Conservation (phyloP, 768 basidiomycete species). For the Tulasnella sp. region DNA sequence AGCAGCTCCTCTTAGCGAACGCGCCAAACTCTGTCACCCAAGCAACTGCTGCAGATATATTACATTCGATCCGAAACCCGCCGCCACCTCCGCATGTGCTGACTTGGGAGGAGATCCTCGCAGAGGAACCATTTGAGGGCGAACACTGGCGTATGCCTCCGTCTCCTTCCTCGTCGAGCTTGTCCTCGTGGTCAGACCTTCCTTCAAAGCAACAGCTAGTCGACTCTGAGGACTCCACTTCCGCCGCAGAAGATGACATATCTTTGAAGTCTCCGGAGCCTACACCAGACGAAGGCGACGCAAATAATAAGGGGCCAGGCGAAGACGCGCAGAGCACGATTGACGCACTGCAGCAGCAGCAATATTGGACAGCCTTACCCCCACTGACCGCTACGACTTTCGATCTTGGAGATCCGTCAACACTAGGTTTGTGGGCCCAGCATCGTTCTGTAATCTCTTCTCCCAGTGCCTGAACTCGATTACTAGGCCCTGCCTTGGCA, state of each 20-base stretch:
- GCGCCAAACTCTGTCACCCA: constrained; percentile 46
- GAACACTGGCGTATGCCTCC: constrained; percentile 79
- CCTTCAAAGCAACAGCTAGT: neutral
- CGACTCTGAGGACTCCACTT: neutral
- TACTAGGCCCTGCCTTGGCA: constrained; percentile 1
- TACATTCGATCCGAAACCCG: constrained; percentile 44
- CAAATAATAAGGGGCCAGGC: neutral
- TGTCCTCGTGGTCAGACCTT: constrained; percentile 6
- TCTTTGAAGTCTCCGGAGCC: neutral
- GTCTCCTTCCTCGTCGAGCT: constrained; percentile 30
- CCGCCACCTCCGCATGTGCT: constrained; percentile 34
- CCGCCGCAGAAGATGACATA: neutral
- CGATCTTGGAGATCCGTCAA: constrained; percentile 61
- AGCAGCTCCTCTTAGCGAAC: constrained; percentile 41
- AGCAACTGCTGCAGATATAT: constrained; percentile 44
- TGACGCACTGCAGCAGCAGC: constrained; percentile 53
- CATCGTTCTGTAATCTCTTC: neutral
- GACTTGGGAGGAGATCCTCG: constrained; percentile 73
- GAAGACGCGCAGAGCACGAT: constrained; percentile 31
- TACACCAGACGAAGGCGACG: neutral
- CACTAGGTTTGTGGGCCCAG: constrained; percentile 45
- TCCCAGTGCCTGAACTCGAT: neutral
- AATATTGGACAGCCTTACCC: constrained; percentile 65
- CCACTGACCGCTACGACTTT: constrained; percentile 42
- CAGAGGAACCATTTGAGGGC: constrained; percentile 76